Percentiles rank a stretch among this genome's conserved stretches.
Evolutionary conservation across 1,284 basidiomycete genomes (phyloP).

Genomic region (Ustilago tritici): DNA sequence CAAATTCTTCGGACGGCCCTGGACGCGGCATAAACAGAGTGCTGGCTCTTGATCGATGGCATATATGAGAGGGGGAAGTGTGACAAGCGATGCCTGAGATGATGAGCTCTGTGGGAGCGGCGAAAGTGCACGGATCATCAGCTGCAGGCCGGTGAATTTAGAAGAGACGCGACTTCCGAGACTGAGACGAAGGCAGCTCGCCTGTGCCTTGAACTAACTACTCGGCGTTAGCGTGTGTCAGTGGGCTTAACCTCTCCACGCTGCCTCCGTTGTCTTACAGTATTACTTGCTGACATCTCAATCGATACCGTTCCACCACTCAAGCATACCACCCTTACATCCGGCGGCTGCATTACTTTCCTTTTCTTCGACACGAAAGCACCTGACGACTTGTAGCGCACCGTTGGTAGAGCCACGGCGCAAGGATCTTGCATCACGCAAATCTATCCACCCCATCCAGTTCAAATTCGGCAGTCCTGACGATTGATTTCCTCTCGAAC

Average conservation of each 20-base stretch:
- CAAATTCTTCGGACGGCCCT: background rate
- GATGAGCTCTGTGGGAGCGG: background rate
- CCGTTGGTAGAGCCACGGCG: background rate
- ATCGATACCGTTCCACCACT: background rate
- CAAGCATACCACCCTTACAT: background rate
- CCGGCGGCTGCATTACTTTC: too few relatives aligned
- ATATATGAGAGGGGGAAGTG: background rate
- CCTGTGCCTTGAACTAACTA: background rate
- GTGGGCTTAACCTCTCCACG: background rate
- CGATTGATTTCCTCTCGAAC: background rate
- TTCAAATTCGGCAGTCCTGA: background rate
- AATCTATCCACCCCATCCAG: background rate
- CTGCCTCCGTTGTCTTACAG: background rate
- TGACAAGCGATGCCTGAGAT: background rate
- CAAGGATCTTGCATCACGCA: background rate
- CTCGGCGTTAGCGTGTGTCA: constrained; percentile 7
- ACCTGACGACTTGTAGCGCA: background rate
- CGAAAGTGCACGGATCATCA: constrained; percentile 3
- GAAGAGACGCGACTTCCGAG: constrained; percentile 6
- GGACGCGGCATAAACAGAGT: background rate
- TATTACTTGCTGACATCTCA: background rate
- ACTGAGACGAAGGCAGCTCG: background rate
- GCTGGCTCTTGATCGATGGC: background rate
- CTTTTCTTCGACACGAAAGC: background rate
- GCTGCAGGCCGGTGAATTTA: background rate